Base-by-base conservation (phyloP, 139 green algal species). In the Closterium sp. region DNA sequence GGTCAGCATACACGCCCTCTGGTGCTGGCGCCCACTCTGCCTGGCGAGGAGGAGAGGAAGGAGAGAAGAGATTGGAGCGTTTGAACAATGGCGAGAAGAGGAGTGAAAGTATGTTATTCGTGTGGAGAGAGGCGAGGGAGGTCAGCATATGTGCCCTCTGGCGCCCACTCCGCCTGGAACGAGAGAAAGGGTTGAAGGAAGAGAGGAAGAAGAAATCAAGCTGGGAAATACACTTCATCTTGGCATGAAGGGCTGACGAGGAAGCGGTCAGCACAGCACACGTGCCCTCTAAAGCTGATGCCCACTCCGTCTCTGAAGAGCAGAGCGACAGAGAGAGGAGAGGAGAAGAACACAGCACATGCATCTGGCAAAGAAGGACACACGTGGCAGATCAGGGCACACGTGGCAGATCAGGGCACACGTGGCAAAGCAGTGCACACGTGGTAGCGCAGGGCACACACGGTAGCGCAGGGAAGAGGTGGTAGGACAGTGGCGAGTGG, bases 121-220 rank as follows among this genome's bases (percentile, higher is more conserved):
- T 4, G 27, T 86, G 9, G 88, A 90, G 42, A n/a, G 29, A 2
- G 91, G 91, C 0, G 62, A 89, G 27, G 89, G 31, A 13, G 91
- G 91, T 94, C 91, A 27, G 91, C 30, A 32, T 93, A 94, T 2
- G 90, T 24, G 7, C 31, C 91, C 70, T 90, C 34, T 10, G 91
- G 91, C 31, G 38, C 29, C 91, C 91, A 94, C 27, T 94, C 91
- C 85, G 91, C 91, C 91, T 93, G 85, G 17, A 2, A 4, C 9
- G 86, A 86, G 5, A 29, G 79, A 90, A 29, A 30, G 28, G 84
- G 2, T 2, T 3, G 31, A 45, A 4, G 30, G 31, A 4, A 19
- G 11, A 34, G 85, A 88, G 10, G 31, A 45, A 19, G 85, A 88
- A 24, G 31, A 24, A 4, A 19, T 34, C 11, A 88, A 88, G 31